These are phyloP conservation scores for Mycothermus thermophilus DNA, from an alignment of 495 filamentous ascomycete species.

Conservation along the genomic window DNA sequence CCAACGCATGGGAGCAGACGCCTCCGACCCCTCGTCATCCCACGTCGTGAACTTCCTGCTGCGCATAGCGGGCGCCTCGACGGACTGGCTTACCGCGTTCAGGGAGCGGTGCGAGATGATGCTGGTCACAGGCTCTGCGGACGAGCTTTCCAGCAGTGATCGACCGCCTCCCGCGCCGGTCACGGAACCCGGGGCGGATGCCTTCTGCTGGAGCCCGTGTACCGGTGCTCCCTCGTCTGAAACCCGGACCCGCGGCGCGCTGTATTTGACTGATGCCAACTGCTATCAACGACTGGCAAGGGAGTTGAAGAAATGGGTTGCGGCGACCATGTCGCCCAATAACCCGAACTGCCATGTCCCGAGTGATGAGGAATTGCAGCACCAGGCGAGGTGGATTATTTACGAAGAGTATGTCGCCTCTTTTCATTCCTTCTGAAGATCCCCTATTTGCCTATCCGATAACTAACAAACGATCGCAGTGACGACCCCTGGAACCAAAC, in stretches of 20 bases:
- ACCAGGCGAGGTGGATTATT: conserved; percentile 42
- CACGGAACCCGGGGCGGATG: no score
- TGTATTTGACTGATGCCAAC: conserved; percentile 39
- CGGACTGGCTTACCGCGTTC: conserved; percentile 35
- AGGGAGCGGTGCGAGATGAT: no score
- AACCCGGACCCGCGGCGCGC: conserved; percentile 1
- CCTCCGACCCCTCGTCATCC: conserved; percentile 31
- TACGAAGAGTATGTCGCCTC: conserved; percentile 35
- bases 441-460: not conserved
- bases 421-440: not conserved
- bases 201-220: not conserved
- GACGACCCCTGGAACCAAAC: conserved; percentile 67
- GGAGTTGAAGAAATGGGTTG: conserved; percentile 36
- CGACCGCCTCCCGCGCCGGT: no score
- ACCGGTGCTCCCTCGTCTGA: no score
- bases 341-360: conserved; percentile 40
- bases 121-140: no score
- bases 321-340: conserved; percentile 35
- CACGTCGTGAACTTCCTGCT: conserved; percentile 1
- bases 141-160: no score
- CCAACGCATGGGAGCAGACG: conserved; percentile 33
- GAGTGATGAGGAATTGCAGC: conserved; percentile 38
- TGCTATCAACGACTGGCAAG: conserved; percentile 37
- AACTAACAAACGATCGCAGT: conserved; percentile 19
- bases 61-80: conserved; percentile 9